These are phyloP conservation scores for Parasitella parasitica DNA, from an alignment of 371 early-diverging fungal genomes.

Conservation along the genomic window DNA sequence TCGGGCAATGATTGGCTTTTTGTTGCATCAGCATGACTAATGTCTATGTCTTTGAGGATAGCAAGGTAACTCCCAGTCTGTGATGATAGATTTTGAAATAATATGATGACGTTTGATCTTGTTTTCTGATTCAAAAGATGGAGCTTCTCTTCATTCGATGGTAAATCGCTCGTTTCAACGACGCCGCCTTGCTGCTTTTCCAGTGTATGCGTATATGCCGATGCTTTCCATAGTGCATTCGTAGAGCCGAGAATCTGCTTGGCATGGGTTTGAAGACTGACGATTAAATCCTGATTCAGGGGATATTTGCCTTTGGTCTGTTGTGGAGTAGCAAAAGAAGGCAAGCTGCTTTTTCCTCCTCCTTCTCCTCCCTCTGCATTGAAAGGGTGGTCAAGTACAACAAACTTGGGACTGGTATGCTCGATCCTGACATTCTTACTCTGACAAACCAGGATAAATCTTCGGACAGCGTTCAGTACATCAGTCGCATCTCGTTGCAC, in stretches of 20 bases:
- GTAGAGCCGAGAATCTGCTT: conserved; percentile 48
- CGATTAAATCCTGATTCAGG: conserved; percentile 47
- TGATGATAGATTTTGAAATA: conserved; percentile 51
- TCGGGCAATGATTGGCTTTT: conserved; percentile 50
- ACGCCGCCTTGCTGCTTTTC: conserved; percentile 24
- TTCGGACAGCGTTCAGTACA: conserved; percentile 73
- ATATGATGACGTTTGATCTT: conserved; percentile 24
- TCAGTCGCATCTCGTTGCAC: conserved; percentile 54
- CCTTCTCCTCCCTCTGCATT: not conserved
- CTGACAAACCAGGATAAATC: conserved; percentile 57
- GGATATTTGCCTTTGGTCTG: conserved; percentile 34
- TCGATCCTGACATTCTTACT: conserved; percentile 35
- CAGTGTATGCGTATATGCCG: conserved; percentile 30
- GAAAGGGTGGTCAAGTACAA: not conserved
- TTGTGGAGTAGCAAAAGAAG: not conserved
- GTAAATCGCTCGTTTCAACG: not conserved
- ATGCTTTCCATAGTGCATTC: conserved; percentile 39
- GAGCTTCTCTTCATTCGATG: conserved; percentile 5
- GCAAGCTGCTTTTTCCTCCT: conserved; percentile 10
- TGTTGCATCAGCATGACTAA: conserved; percentile 21
- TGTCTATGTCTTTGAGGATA: conserved; percentile 41
- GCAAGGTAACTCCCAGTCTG: conserved; percentile 43
- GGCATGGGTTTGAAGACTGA: conserved; percentile 46
- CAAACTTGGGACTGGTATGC: conserved; percentile 31
- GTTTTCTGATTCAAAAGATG: conserved; percentile 28